phyloP scores from a whole-genome alignment of 208 protist species.

The Lotmaria passim region DNA sequence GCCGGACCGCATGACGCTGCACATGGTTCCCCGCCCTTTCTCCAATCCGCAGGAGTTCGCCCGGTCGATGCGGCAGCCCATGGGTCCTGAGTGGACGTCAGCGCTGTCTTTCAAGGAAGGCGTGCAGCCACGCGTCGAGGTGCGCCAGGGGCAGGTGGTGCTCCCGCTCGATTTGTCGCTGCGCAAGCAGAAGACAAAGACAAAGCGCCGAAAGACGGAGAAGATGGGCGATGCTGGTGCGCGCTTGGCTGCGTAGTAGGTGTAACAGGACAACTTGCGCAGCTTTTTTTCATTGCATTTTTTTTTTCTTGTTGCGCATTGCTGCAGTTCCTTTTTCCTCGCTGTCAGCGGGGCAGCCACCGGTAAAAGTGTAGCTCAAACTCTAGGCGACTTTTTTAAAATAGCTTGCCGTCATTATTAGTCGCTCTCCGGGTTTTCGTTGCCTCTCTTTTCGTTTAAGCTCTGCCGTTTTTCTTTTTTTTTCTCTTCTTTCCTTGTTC shows the following conservation, averaged over 20 bases:
- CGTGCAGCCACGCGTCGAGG: constrained; percentile 84
- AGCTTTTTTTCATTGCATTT: not conserved
- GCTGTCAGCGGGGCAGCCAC: too few relatives aligned
- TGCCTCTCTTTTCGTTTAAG: too few relatives aligned
- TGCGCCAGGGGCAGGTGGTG: constrained; percentile 77
- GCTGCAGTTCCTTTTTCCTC: not conserved
- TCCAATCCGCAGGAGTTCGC: constrained; percentile 90
- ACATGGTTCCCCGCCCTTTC: constrained; percentile 93
- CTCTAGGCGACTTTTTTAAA: too few relatives aligned
- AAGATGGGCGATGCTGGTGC: not conserved
- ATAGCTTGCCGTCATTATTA: not conserved
- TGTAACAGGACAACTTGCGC: not conserved
- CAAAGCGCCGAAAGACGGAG: constrained; percentile 73
- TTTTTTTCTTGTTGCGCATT: constrained; percentile 9
- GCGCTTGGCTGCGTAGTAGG: not conserved
- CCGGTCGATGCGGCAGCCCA: constrained; percentile 88
- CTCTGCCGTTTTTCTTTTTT: not conserved
- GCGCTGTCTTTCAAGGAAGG: constrained; percentile 83
- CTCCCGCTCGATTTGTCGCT: constrained; percentile 81
- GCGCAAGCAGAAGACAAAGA: constrained; percentile 69
- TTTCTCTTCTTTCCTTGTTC: constrained; percentile 2
- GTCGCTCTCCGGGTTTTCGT: too few relatives aligned
- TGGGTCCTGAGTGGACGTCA: constrained; percentile 90
- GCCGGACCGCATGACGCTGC: constrained; percentile 85
- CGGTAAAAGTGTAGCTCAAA: too few relatives aligned